Conservation (phyloP, 83 land plant genomes). For the Picea abies region DNA sequence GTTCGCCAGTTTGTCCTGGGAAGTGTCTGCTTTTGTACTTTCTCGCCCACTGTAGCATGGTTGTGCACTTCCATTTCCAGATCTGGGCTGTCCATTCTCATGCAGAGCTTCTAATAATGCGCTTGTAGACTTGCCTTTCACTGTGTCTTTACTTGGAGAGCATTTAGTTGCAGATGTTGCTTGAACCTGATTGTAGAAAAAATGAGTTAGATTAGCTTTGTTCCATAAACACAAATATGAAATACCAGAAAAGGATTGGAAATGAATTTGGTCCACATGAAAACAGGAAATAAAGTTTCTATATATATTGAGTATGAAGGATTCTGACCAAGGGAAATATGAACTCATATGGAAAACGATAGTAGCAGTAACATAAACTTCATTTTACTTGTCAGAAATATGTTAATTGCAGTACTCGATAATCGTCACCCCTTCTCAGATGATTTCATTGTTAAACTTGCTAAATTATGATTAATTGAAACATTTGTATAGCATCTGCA, state of each 20-base stretch:
- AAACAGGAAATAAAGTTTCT: too few relatives aligned
- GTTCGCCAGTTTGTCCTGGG: background rate
- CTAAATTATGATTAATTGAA: background rate
- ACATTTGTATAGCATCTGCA: background rate
- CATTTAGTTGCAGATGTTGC: background rate
- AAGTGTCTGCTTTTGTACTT: background rate
- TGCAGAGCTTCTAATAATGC: background rate
- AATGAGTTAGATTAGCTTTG: background rate
- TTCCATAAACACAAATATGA: background rate
- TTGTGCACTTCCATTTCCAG: background rate
- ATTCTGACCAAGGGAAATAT: background rate
- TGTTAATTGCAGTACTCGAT: background rate
- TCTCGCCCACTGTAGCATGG: too few relatives aligned
- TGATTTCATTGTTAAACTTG: background rate
- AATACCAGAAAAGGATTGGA: background rate
- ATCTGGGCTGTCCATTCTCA: background rate
- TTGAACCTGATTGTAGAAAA: constrained; percentile 6
- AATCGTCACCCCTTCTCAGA: background rate
- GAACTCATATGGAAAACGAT: background rate
- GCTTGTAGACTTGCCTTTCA: background rate
- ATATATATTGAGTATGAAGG: background rate
- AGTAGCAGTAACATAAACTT: background rate
- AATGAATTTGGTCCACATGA: background rate
- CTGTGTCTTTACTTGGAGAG: background rate
- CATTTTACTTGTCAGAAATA: background rate